These are phyloP conservation scores for Anthoceros angustus DNA, from an alignment of 225 moss, liverwort and hornwort species.

Conservation along the genomic window DNA sequence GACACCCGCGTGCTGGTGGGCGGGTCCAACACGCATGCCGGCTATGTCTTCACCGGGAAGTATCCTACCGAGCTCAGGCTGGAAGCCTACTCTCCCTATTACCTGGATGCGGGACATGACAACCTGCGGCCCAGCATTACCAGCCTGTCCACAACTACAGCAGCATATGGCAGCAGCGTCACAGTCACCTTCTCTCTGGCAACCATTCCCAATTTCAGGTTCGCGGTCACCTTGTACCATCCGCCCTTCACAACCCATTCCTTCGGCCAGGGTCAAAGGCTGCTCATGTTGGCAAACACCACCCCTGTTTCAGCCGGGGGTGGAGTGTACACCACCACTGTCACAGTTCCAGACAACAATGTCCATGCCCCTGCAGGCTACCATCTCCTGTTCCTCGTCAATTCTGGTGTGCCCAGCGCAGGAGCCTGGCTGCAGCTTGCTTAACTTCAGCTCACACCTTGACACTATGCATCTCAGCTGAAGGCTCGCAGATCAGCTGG, in stretches of 20 bases:
- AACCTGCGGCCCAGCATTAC: background rate
- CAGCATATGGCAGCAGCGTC: background rate
- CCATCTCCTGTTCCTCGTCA: constrained; percentile 76
- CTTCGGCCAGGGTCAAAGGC: constrained; percentile 57
- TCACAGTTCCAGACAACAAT: constrained; percentile 33
- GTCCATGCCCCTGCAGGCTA: constrained; percentile 56
- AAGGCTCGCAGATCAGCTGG: too few species aligned
- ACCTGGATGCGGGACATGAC: constrained; percentile 1
- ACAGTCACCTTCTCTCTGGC: background rate
- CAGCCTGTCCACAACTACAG: background rate
- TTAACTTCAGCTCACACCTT: background rate
- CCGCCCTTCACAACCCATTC: constrained; percentile 78
- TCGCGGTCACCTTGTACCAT: constrained; percentile 33
- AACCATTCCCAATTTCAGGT: constrained; percentile 2
- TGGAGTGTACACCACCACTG: constrained; percentile 27
- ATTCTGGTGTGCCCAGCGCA: constrained; percentile 51
- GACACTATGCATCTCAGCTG: too few species aligned
- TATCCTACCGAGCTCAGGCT: constrained; percentile 37
- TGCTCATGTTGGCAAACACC: constrained; percentile 33
- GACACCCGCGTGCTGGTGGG: constrained; percentile 31
- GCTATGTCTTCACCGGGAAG: constrained; percentile 11
- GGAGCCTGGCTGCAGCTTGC: constrained; percentile 40
- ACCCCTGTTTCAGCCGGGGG: constrained; percentile 14
- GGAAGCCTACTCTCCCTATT: constrained; percentile 31
- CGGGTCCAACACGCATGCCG: constrained; percentile 23